Base-by-base conservation (phyloP, 169 alveolate genomes). In the Eimeria sp. region DNA sequence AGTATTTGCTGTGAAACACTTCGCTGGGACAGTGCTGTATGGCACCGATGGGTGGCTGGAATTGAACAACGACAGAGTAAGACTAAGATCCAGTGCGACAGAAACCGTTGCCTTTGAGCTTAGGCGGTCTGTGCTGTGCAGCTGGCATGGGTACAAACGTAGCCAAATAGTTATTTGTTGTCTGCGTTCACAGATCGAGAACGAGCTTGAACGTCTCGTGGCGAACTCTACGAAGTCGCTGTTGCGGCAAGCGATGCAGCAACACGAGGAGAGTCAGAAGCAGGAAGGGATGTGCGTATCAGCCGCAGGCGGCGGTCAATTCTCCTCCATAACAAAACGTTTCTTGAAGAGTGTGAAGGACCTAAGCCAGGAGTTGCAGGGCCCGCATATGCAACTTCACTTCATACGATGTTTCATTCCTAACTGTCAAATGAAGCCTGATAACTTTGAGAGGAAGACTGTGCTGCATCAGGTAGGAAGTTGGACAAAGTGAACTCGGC, bases 351-450 rank as follows among this genome's bases (percentile, higher is more conserved):
- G 76, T 49, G 56, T 88, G 64, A 43, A 56, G 85, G 85, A 88
- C 30, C 95, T 88, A 40, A 88, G 23, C 71, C 43, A 52, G 71
- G 77, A 88, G 72, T 83, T 88, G 71, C 68, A 40, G 52, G 76
- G 95, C 27, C 74, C 85, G 71, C 52, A 25, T 54, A 71, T 88
- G 95, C 95, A 88, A 40, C 85, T 88, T 6, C 95, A 88, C 85
- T 88, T 88, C 85, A 88, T 88, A 62, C 95, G 95, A 43, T 88
- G 95, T 78, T 88, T 88, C 85, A 76, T 88, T 71, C 85, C 95
- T 23, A 88, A 88, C 54, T 37, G 76, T 71, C 16, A 52, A 37
- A 88, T 88, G 95, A 74, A 33, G 10, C 95, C 95, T 20, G 52
- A 62, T 33, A 43, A 43, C 33, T 71, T 88, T 49, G 72, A 88